phyloP scores from a whole-genome alignment of 1,284 basidiomycete species.

The Trametes polyzona region DNA sequence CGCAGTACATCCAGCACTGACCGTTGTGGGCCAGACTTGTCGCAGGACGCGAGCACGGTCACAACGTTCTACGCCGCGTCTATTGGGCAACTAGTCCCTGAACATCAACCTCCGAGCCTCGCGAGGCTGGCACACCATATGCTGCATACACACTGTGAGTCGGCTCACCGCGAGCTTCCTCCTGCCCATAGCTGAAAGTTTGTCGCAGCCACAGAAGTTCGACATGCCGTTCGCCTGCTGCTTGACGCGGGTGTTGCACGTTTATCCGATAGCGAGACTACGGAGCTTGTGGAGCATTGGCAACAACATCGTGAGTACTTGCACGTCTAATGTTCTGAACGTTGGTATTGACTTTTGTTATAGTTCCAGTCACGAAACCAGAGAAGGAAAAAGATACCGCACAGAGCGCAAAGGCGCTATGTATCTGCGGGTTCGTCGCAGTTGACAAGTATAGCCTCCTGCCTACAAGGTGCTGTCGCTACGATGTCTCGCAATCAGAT shows the following conservation, averaged over 20 bases:
- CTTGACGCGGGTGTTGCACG: conserved; percentile 76
- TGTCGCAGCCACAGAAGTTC: conserved; percentile 63
- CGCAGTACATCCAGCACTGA: neutral
- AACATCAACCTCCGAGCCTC: conserved; percentile 71
- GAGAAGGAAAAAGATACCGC: conserved; percentile 56
- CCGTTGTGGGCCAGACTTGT: conserved; percentile 50
- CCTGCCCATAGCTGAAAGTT: neutral
- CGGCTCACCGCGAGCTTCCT: neutral
- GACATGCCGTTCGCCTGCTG: conserved; percentile 73
- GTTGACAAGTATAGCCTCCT: conserved; percentile 81
- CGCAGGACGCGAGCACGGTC: conserved; percentile 68
- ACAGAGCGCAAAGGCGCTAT: conserved; percentile 69
- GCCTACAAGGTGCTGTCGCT: conserved; percentile 61
- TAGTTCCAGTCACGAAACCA: conserved; percentile 76
- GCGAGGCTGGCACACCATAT: conserved; percentile 75
- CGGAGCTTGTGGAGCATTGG: conserved; percentile 66
- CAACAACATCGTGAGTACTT: conserved; percentile 61
- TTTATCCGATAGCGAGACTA: conserved; percentile 69
- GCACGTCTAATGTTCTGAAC: no score
- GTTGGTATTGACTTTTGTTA: conserved; percentile 13
- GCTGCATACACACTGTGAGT: conserved; percentile 73
- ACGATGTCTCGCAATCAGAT: neutral
- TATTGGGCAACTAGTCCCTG: conserved; percentile 61
- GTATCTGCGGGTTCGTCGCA: conserved; percentile 84
- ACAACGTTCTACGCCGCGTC: conserved; percentile 80